Conservation (phyloP, 2,329 filamentous ascomycete genomes). For the Didymella sp. region DNA sequence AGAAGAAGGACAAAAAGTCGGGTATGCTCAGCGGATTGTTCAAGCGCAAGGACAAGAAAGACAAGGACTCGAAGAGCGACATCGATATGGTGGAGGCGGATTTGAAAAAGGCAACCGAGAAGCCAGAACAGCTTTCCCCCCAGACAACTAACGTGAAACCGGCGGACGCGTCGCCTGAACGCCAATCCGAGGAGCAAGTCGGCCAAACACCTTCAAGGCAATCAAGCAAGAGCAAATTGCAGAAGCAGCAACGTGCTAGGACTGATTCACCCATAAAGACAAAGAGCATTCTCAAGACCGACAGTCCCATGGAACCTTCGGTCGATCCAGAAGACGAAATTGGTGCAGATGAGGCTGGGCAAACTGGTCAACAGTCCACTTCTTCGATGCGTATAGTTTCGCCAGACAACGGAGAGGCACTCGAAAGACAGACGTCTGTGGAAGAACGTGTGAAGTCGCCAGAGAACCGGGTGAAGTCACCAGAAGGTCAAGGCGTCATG, state of each 20-base stretch:
- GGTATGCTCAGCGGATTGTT: conserved; percentile 75
- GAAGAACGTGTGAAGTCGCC: conserved; percentile 32
- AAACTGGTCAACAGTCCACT: conserved; percentile 27
- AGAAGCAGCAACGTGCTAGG: conserved; percentile 43
- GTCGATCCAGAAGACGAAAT: conserved; percentile 22
- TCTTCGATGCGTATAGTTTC: conserved; percentile 47
- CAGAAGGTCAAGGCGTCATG: conserved; percentile 24
- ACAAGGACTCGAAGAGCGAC: conserved; percentile 49
- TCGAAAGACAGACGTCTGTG: conserved; percentile 17
- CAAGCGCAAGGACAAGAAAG: conserved; percentile 70
- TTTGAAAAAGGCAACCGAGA: conserved; percentile 54
- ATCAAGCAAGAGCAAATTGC: conserved; percentile 49
- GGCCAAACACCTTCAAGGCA: conserved; percentile 38
- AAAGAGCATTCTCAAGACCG: conserved; percentile 42
- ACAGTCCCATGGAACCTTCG: conserved; percentile 38
- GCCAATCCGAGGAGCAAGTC: conserved; percentile 40
- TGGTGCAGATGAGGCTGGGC: conserved; percentile 18
- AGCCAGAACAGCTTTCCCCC: conserved; percentile 45
- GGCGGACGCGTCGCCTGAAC: conserved; percentile 39
- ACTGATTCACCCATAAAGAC: conserved; percentile 45
- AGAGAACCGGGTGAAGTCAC: conserved; percentile 13
- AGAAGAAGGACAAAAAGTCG: conserved; percentile 73
- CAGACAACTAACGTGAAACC: conserved; percentile 39
- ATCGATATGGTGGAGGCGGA: conserved; percentile 50
- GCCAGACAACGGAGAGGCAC: conserved; percentile 29